Conservation (phyloP, 371 early-diverging fungal genomes). For the Rhizopus microsporus region DNA sequence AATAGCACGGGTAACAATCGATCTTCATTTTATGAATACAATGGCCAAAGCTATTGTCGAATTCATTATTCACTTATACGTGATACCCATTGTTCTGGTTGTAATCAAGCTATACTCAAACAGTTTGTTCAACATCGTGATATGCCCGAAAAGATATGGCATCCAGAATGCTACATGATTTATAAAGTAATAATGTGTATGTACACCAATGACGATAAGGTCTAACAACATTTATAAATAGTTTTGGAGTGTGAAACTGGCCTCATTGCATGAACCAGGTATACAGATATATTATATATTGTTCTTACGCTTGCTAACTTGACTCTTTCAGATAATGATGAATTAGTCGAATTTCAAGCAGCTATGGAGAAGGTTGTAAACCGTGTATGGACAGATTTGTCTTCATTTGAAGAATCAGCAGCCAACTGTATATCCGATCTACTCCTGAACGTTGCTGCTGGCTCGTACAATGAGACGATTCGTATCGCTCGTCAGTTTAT, state of each 20-base stretch:
- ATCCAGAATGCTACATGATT: slow-evolving; percentile 98
- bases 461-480: slow-evolving; percentile 80
- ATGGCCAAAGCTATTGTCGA: slow-evolving; percentile 86
- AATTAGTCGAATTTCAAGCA: slow-evolving; percentile 46
- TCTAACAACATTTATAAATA: slow-evolving; percentile 2
- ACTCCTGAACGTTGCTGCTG: slow-evolving; percentile 89
- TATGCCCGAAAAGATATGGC: slow-evolving; percentile 85
- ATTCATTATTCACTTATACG: slow-evolving; percentile 85
- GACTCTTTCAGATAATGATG: background rate
- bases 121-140: slow-evolving; percentile 88
- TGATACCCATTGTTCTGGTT: slow-evolving; percentile 92
- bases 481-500: slow-evolving; percentile 88
- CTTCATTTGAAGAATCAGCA: slow-evolving; percentile 94
- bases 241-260: slow-evolving; percentile 80
- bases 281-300: background rate
- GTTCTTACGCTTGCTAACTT: background rate
- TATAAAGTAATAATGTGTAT: slow-evolving; percentile 26
- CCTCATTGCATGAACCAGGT: slow-evolving; percentile 20
- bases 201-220: background rate
- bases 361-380: slow-evolving; percentile 76
- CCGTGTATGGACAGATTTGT: slow-evolving; percentile 88
- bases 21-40: slow-evolving; percentile 69
- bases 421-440: slow-evolving; percentile 96
- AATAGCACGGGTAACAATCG: slow-evolving; percentile 36
- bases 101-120: slow-evolving; percentile 88